These are phyloP conservation scores for Penicillium dipodomyicola DNA, from an alignment of 495 filamentous ascomycete genomes.

Conservation along the genomic window DNA sequence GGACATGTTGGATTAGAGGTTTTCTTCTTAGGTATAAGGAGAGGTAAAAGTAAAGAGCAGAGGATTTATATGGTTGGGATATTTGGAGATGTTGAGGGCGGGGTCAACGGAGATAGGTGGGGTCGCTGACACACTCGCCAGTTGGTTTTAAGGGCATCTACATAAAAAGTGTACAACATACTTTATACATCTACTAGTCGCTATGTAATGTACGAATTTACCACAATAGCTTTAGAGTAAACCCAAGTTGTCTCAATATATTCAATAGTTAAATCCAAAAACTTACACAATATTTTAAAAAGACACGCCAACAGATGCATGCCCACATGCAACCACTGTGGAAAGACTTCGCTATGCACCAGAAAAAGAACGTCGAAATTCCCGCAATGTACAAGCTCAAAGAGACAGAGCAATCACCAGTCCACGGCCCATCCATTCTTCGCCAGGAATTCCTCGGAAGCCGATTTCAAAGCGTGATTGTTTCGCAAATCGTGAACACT, in stretches of 20 bases:
- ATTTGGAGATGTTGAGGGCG: constrained; percentile 18
- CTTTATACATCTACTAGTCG: no score
- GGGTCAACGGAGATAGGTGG: constrained; percentile 16
- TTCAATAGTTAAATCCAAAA: not conserved
- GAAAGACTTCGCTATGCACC: constrained; percentile 25
- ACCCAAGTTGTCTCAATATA: not conserved
- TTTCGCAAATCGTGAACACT: constrained; percentile 69
- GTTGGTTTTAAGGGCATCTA: constrained; percentile 18
- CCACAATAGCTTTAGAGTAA: not conserved
- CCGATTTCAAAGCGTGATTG: constrained; percentile 79
- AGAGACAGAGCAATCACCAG: constrained; percentile 54
- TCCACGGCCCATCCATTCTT: constrained; percentile 94
- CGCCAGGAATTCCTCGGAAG: constrained; percentile 78
- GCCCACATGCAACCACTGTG: constrained; percentile 12
- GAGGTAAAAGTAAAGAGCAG: not conserved
- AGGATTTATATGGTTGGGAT: constrained; percentile 19
- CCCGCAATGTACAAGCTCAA: not conserved
- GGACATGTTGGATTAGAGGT: constrained; percentile 31
- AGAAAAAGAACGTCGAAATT: constrained; percentile 1
- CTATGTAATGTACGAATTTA: not conserved
- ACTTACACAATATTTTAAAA: not conserved
- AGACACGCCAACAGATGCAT: constrained; percentile 18
- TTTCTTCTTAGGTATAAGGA: not conserved
- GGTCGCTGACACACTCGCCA: constrained; percentile 26
- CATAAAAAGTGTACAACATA: no score